Base-by-base conservation (phyloP, 2,329 filamentous ascomycete genomes). In the Pyrenophora seminiperda region DNA sequence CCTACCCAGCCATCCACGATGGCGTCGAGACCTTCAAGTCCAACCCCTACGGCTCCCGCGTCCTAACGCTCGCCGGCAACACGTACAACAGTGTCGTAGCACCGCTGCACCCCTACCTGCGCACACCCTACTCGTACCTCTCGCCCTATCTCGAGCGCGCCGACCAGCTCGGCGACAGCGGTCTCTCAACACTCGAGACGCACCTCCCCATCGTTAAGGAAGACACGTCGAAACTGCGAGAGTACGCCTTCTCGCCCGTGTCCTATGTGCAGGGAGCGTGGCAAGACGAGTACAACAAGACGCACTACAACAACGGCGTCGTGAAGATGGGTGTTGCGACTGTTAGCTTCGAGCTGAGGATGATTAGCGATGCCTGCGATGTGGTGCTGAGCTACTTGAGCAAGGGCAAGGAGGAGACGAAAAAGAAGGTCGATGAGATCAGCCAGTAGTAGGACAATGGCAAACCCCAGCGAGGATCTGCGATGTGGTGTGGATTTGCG, bases 1-100 rank as follows among this genome's bases (percentile, higher is more conserved):
- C 87, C 60, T 96, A 96, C 76, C 93, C 93, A 32, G 76, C 95
- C 60, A 83, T 97, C 70, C 84, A 84, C 69, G 91, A 96, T 74
- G 79, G 86, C 67, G 84, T 96, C 75, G 78, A 83, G 54, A 86
- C 84, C 69, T 87, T 95, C 82, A 90, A 91, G 76, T 79, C 83
- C 69, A 90, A 93, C 77, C 87, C 90, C 41, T 87, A 90, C 70
- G 92, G 90, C 69, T 87, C 91, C 73, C 91, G 87, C 77, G 92
- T 91, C 34, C 78, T 97, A 70, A 81, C 88, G 65, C 76, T 94
- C 56, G 83, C 87, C 72, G 83, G 89, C 70, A 83, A 85, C 53
- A 86, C 87, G 65, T 96, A 92, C 80, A 79, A 85, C 69, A 85
- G 83, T 58, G 81, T 96, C 66, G 87, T 88, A 71, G 87, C 86